phyloP scores from a whole-genome alignment of 768 basidiomycete genomes.

The Gelatoporia subvermispora region DNA sequence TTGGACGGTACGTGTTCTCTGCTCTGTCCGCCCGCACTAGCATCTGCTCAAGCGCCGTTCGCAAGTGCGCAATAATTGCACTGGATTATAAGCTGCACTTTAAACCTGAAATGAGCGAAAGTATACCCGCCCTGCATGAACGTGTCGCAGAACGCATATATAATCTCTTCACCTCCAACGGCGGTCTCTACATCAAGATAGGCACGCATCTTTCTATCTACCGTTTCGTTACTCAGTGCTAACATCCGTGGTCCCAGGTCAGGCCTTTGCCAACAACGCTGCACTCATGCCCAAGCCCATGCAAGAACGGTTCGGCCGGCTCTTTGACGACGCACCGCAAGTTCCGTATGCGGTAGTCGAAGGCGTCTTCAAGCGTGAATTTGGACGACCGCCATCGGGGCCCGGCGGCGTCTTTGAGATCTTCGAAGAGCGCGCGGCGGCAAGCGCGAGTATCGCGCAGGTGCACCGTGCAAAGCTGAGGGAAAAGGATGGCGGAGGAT shows the following conservation, averaged over 20 bases:
- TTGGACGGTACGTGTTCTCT: constrained; percentile 39
- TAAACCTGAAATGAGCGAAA: constrained; percentile 59
- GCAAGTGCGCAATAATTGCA: constrained; percentile 64
- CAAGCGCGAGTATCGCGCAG: constrained; percentile 90
- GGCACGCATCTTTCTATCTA: constrained; percentile 33
- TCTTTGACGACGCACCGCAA: constrained; percentile 88
- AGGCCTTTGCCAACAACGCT: constrained; percentile 81
- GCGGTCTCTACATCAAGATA: constrained; percentile 83
- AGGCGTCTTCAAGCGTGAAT: constrained; percentile 63
- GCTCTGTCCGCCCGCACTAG: neutral
- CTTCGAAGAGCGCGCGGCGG: constrained; percentile 74
- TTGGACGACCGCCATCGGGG: constrained; percentile 58
- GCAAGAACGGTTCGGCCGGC: constrained; percentile 72
- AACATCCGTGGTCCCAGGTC: constrained; percentile 35
- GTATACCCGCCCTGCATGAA: constrained; percentile 78
- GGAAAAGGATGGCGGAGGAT: constrained; percentile 35
- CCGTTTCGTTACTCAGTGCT: constrained; percentile 7
- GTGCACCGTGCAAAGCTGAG: constrained; percentile 76
- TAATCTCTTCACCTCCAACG: constrained; percentile 74
- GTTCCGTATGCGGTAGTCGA: constrained; percentile 69
- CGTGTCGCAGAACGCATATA: constrained; percentile 78
- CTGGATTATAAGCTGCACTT: constrained; percentile 90
- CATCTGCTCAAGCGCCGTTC: neutral
- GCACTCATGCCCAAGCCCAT: constrained; percentile 80
- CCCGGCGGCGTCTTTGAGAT: constrained; percentile 72